A percentile compares a stretch with the other conserved stretches of the same genome.
Evolutionary conservation across 2,329 filamentous ascomycete genomes (phyloP).

Genomic region (Apiospora marii): DNA sequence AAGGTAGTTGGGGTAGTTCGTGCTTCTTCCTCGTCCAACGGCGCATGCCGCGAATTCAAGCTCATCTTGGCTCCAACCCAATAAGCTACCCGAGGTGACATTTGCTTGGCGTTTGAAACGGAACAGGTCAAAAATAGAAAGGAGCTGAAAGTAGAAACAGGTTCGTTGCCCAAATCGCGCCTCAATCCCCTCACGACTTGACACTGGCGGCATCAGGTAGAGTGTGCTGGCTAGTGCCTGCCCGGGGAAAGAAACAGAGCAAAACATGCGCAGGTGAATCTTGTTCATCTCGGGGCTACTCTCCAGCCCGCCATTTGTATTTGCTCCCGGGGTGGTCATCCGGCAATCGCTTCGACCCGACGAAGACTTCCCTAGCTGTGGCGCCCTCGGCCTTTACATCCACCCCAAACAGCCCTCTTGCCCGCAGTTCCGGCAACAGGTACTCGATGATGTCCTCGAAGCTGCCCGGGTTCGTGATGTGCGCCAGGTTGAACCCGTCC

Average conservation of each 20-base stretch:
- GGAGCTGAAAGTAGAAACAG: not conserved
- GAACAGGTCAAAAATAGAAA: not conserved
- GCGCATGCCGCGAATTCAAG: not conserved
- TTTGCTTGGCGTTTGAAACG: slow-evolving; percentile 1
- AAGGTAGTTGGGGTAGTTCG: not conserved
- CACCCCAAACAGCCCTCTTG: slow-evolving; percentile 47
- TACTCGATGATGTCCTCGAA: slow-evolving; percentile 38
- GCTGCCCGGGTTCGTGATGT: slow-evolving; percentile 35
- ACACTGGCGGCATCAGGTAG: not conserved
- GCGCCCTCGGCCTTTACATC: slow-evolving; percentile 30
- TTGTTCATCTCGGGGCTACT: slow-evolving; percentile 26
- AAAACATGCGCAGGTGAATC: too few relatives aligned
- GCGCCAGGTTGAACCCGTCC: slow-evolving; percentile 38
- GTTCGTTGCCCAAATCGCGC: not conserved
- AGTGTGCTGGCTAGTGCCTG: not conserved
- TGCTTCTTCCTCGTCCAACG: not conserved
- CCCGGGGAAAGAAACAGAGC: too few relatives aligned
- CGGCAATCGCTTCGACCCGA: slow-evolving; percentile 55
- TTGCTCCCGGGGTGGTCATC: slow-evolving; percentile 61
- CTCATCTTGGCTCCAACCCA: not conserved
- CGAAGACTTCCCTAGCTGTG: slow-evolving; percentile 35
- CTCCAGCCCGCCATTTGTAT: slow-evolving; percentile 36
- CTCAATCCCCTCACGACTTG: not conserved
- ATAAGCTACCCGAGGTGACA: not conserved
- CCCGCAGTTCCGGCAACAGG: slow-evolving; percentile 36